Conservation (phyloP, 805 yeast genomes). For the Jamesozyma piceae region DNA sequence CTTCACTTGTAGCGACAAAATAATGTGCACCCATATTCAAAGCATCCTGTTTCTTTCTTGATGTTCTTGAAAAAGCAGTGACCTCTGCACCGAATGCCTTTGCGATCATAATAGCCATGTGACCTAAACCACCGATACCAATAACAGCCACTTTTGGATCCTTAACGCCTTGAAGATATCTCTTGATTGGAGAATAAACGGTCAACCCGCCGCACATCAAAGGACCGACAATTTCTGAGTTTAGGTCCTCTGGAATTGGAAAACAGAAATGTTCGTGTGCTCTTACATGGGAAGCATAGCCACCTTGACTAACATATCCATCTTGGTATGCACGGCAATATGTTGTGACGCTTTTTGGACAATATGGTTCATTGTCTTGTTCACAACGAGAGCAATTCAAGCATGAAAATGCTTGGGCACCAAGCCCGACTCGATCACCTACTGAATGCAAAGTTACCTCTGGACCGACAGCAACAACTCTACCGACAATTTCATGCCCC, state of each 20-base stretch:
- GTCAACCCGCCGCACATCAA: constrained; percentile 4
- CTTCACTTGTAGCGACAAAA: constrained; percentile 1
- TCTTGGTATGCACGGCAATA: constrained; percentile 25
- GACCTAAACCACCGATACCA: constrained; percentile 4
- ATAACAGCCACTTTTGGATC: constrained; percentile 1
- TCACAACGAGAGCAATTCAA: constrained; percentile 53
- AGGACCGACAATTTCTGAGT: constrained; percentile 1
- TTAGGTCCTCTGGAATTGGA: constrained; percentile 1
- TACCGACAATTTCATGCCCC: constrained; percentile 62
- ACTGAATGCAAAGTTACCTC: constrained; percentile 40
- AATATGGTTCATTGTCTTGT: constrained; percentile 45
- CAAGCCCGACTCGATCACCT: constrained; percentile 74
- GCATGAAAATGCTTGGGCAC: constrained; percentile 60
- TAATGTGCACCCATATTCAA: constrained; percentile 3
- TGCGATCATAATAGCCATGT: constrained; percentile 4
- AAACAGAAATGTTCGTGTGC: constrained; percentile 3
- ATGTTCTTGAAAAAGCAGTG: constrained; percentile 1
- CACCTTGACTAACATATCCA: constrained; percentile 3
- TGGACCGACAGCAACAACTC: constrained; percentile 48
- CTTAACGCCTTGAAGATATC: not conserved
- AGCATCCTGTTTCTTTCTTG: constrained; percentile 1
- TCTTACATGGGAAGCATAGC: constrained; percentile 4
- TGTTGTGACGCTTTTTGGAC: constrained; percentile 41
- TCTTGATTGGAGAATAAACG: constrained; percentile 3
- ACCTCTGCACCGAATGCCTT: constrained; percentile 2